These are phyloP conservation scores for Musa itinerans DNA, from an alignment of 176 grass and related monocot species.

Conservation along the genomic window DNA sequence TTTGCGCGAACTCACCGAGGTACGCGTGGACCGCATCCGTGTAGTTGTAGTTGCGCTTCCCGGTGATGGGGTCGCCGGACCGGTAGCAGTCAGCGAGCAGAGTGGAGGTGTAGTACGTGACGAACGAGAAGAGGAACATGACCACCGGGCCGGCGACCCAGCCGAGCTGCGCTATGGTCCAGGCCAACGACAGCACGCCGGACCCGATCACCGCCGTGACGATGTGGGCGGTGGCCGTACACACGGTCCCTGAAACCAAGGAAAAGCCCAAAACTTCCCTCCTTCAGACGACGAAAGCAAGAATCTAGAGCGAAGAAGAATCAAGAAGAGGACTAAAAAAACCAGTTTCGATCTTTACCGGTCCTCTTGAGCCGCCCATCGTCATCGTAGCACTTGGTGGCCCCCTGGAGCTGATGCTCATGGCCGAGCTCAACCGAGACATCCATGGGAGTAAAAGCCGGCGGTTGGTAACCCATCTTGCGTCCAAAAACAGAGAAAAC, in stretches of 20 bases:
- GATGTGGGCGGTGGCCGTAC: too few relatives aligned
- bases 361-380: constrained; percentile 46
- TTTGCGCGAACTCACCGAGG: constrained; percentile 36
- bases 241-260: constrained; percentile 25
- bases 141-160: background rate
- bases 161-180: too few relatives aligned
- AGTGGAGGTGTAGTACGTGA: constrained; percentile 62
- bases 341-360: constrained; percentile 15
- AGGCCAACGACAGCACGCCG: too few relatives aligned
- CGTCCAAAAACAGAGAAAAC: background rate
- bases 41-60: constrained; percentile 80
- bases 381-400: constrained; percentile 37
- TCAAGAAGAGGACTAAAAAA: background rate
- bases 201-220: too few relatives aligned
- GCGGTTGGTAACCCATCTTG: constrained; percentile 6
- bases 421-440: constrained; percentile 36
- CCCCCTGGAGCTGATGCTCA: background rate
- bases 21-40: constrained; percentile 61
- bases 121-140: constrained; percentile 64
- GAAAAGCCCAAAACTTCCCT: too few relatives aligned
- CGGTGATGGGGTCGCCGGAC: constrained; percentile 52
- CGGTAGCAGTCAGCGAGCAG: constrained; percentile 79
- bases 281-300: background rate
- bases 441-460: constrained; percentile 29
- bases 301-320: background rate